Conservation (phyloP, 2,329 filamentous ascomycete species). For the Phialophora tarda region DNA sequence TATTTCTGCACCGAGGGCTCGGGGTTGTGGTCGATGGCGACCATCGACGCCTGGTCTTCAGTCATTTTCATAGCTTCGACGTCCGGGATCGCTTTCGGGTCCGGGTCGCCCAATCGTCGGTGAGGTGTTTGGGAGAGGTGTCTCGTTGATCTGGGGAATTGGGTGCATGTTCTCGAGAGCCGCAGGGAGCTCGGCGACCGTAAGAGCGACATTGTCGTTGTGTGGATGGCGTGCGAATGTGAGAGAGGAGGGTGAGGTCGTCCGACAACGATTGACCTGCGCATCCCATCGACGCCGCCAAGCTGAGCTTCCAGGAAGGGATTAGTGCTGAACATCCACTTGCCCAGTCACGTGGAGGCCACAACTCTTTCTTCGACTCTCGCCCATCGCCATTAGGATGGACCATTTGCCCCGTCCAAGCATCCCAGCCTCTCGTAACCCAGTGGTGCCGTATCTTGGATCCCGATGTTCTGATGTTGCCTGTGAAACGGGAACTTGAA, state of each 20-base stretch:
- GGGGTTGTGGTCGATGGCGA: conserved; percentile 45
- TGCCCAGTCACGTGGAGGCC: background rate
- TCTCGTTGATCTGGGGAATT: conserved; percentile 45
- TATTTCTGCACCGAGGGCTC: conserved; percentile 58
- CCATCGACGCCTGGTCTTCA: conserved; percentile 52
- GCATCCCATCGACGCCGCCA: background rate
- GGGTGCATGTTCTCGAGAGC: conserved; percentile 41
- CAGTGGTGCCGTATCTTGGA: no score
- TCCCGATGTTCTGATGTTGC: no score
- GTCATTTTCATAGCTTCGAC: conserved; percentile 49
- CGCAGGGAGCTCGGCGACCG: conserved; percentile 54
- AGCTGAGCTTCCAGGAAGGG: background rate
- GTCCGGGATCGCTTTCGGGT: conserved; percentile 52
- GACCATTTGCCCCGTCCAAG: no score
- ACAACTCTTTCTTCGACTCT: background rate
- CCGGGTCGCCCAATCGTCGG: conserved; percentile 36
- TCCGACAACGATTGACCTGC: background rate
- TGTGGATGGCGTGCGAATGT: background rate
- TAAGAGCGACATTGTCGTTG: conserved; percentile 67
- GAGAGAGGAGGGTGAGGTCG: conserved; percentile 2
- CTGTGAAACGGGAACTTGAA: no score
- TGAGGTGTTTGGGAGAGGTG: conserved; percentile 60
- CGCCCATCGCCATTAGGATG: no score
- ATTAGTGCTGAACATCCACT: background rate
- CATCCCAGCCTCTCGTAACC: no score